Evolutionary conservation across 306 rosid species (phyloP).

Genomic region (Canavalia ensiformis): DNA sequence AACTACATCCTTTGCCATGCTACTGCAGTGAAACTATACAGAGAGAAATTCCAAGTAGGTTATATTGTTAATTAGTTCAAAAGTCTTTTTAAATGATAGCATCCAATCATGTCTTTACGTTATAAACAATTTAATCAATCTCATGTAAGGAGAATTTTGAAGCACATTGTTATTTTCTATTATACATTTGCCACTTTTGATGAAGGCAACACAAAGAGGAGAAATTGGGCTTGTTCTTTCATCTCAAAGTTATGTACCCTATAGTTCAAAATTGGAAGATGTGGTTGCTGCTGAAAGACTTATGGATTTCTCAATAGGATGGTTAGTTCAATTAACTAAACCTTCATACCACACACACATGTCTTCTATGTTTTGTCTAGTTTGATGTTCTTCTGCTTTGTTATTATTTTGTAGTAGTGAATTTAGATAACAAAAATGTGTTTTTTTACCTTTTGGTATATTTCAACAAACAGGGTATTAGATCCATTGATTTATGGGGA

Average conservation of each 20-base stretch:
- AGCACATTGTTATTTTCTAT: background rate
- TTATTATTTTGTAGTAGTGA: too few species aligned
- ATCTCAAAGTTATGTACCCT: slow-evolving; percentile 45
- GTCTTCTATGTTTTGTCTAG: background rate
- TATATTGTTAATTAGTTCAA: background rate
- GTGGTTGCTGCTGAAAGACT: slow-evolving; percentile 48
- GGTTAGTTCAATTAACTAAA: slow-evolving; percentile 41
- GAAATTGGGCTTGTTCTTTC: slow-evolving; percentile 55
- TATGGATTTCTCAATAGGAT: slow-evolving; percentile 54
- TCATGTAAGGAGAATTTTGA: background rate
- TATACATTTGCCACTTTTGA: background rate
- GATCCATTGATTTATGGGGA: slow-evolving; percentile 47
- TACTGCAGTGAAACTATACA: slow-evolving; percentile 43
- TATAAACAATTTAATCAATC: background rate
- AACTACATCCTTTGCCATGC: slow-evolving; percentile 58
- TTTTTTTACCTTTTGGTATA: background rate
- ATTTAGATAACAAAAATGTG: background rate
- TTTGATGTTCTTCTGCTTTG: background rate
- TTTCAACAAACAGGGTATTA: slow-evolving; percentile 47
- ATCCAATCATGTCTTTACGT: background rate
- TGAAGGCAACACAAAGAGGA: slow-evolving; percentile 56
- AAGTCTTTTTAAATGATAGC: background rate
- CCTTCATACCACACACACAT: background rate
- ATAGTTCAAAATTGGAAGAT: slow-evolving; percentile 46
- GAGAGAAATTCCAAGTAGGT: slow-evolving; percentile 48